Evolutionary conservation across 495 filamentous ascomycete genomes (phyloP).

Genomic region (Hamigera avellanea): DNA sequence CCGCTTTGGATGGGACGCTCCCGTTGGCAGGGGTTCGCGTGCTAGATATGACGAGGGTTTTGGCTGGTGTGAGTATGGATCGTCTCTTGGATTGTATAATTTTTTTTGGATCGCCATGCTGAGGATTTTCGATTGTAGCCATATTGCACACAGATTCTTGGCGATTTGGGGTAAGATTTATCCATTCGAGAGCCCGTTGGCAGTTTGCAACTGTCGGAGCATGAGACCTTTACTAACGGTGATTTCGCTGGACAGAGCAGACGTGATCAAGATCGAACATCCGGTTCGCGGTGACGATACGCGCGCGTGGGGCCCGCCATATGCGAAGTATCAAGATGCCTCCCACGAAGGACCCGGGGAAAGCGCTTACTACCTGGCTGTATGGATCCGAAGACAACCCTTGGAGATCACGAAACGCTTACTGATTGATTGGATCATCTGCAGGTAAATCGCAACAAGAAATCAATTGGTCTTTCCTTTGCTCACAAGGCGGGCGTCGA

Average conservation of each 20-base stretch:
- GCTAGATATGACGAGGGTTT: conserved; percentile 90
- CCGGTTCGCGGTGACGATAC: conserved; percentile 88
- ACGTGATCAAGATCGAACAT: conserved; percentile 96
- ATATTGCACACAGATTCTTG: conserved; percentile 94
- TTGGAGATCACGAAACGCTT: not conserved
- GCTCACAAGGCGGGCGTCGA: conserved; percentile 70
- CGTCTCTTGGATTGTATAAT: not conserved
- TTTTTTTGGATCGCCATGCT: conserved; percentile 10
- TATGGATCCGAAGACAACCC: conserved; percentile 25
- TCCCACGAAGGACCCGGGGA: conserved; percentile 67
- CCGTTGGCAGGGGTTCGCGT: conserved; percentile 80
- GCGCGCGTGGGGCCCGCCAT: conserved; percentile 91
- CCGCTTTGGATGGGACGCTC: conserved; percentile 27
- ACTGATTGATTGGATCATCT: not conserved
- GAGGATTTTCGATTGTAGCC: conserved; percentile 44
- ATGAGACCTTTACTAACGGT: no score
- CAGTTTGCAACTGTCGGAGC: no score
- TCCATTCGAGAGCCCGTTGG: not conserved
- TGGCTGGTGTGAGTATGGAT: conserved; percentile 67
- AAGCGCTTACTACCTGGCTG: conserved; percentile 86
- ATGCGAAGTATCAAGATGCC: conserved; percentile 59
- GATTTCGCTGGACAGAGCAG: conserved; percentile 50
- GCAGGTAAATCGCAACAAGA: conserved; percentile 93
- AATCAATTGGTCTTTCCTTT: conserved; percentile 85
- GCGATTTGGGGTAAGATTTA: conserved; percentile 77